phyloP scores from a whole-genome alignment of 225 moss, liverwort and hornwort species.

The Pseudisothecium myosuroides region DNA sequence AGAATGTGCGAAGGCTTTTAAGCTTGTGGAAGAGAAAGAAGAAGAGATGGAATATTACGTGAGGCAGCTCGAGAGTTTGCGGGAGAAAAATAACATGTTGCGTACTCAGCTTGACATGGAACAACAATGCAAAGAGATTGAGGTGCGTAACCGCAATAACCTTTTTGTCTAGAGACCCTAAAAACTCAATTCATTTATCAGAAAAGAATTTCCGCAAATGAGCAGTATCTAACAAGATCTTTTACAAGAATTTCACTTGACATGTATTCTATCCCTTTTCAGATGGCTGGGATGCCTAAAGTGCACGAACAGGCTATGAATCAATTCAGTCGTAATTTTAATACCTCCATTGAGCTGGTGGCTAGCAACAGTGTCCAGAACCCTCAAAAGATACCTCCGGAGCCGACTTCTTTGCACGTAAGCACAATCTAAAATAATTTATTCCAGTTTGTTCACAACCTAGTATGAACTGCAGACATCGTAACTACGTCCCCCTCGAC shows the following conservation, averaged over 20 bases:
- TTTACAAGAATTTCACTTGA: background rate
- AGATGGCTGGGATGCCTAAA: constrained; percentile 16
- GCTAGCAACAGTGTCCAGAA: constrained; percentile 21
- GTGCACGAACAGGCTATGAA: constrained; percentile 1
- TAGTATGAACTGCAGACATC: background rate
- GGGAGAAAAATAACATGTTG: constrained; percentile 36
- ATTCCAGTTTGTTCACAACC: background rate
- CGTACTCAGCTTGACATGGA: constrained; percentile 44
- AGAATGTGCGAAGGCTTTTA: constrained; percentile 17
- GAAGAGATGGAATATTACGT: constrained; percentile 31
- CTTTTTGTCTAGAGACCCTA: background rate
- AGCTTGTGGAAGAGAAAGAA: constrained; percentile 36
- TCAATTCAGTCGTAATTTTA: constrained; percentile 11
- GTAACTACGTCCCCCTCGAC: background rate
- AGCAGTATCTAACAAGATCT: background rate
- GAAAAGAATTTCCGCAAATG: background rate
- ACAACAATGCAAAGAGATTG: constrained; percentile 38
- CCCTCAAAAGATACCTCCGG: background rate
- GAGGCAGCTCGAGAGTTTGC: constrained; percentile 30
- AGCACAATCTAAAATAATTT: background rate
- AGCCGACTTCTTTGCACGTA: background rate
- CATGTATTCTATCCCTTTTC: background rate
- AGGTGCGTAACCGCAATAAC: constrained; percentile 3
- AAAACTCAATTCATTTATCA: background rate
- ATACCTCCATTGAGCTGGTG: constrained; percentile 16